Percentiles rank a stretch among this genome's conserved stretches.
Evolutionary conservation across 2,329 filamentous ascomycete species (phyloP).

Genomic region (Raffaelea arxii): DNA sequence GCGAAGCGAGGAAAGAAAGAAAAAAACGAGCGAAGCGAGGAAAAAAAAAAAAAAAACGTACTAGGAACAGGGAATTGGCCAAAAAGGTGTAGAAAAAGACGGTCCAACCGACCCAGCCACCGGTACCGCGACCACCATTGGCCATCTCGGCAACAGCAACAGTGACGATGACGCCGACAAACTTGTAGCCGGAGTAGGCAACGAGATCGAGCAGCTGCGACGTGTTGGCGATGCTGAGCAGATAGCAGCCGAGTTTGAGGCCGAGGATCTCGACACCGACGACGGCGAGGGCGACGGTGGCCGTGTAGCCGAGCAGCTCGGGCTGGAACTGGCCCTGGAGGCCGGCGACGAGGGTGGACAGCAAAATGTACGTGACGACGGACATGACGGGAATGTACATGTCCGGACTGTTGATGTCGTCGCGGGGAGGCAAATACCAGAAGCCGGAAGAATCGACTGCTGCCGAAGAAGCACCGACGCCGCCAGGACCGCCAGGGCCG

Average conservation of each 20-base stretch:
- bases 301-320: slow-evolving; percentile 82
- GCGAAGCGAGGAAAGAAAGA: not conserved
- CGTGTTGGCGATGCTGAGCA: slow-evolving; percentile 87
- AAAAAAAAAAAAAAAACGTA: slow-evolving; percentile 32
- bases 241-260: slow-evolving; percentile 85
- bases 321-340: slow-evolving; percentile 88
- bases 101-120: slow-evolving; percentile 80
- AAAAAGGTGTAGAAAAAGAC: slow-evolving; percentile 87
- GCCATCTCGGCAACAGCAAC: slow-evolving; percentile 69
- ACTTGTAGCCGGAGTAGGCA: slow-evolving; percentile 97
- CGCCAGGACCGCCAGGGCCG: too few species aligned
- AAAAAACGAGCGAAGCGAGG: not conserved
- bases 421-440: slow-evolving; percentile 84
- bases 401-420: slow-evolving; percentile 95
- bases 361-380: slow-evolving; percentile 90
- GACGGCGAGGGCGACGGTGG: slow-evolving; percentile 72
- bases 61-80: slow-evolving; percentile 91
- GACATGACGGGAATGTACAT: slow-evolving; percentile 99
- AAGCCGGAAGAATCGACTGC: too few species aligned
- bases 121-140: slow-evolving; percentile 70
- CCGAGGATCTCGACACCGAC: slow-evolving; percentile 83
- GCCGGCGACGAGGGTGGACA: slow-evolving; percentile 83
- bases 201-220: slow-evolving; percentile 89
- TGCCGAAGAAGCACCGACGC: too few species aligned
- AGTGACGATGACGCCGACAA: slow-evolving; percentile 90